Percentiles rank a stretch among this genome's conserved stretches.
phyloP scores from a whole-genome alignment of 371 early-diverging fungal species.

The Apophysomyces trapeziformis region DNA sequence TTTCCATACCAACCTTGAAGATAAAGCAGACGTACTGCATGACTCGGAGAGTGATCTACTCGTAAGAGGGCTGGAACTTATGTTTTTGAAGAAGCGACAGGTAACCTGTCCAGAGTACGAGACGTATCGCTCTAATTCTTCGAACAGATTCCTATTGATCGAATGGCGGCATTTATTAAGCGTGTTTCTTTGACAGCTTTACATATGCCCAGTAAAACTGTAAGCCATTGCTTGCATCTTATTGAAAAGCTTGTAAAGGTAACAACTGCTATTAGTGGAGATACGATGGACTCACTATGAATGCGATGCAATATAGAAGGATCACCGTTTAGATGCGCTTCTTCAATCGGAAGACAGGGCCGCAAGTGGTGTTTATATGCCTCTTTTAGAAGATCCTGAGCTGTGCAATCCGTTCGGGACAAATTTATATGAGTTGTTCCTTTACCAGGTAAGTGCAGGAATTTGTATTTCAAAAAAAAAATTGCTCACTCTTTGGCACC shows the following conservation, averaged over 20 bases:
- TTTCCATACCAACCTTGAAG: constrained; percentile 67
- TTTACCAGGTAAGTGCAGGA: constrained; percentile 61
- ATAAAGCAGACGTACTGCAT: constrained; percentile 42
- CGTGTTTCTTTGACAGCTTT: constrained; percentile 61
- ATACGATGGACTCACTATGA: neutral
- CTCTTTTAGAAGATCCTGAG: constrained; percentile 88
- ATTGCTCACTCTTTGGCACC: neutral
- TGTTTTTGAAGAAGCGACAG: constrained; percentile 82
- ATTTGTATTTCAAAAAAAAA: neutral
- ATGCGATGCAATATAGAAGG: constrained; percentile 52
- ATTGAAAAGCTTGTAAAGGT: constrained; percentile 42
- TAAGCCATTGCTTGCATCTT: constrained; percentile 38
- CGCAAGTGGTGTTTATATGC: constrained; percentile 78
- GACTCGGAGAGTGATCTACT: constrained; percentile 78
- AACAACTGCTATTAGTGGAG: constrained; percentile 21
- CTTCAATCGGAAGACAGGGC: constrained; percentile 83
- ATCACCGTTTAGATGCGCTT: constrained; percentile 78
- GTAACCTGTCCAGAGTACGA: constrained; percentile 25
- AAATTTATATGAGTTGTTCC: constrained; percentile 82
- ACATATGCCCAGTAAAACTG: constrained; percentile 54
- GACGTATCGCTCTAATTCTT: neutral
- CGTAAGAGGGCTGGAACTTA: constrained; percentile 76
- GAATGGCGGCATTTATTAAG: constrained; percentile 75
- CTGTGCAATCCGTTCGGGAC: constrained; percentile 93
- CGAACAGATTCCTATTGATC: constrained; percentile 63